Evolutionary conservation across 352 stramenopile species (phyloP).

Genomic region (Thalassiosira mediterranea): DNA sequence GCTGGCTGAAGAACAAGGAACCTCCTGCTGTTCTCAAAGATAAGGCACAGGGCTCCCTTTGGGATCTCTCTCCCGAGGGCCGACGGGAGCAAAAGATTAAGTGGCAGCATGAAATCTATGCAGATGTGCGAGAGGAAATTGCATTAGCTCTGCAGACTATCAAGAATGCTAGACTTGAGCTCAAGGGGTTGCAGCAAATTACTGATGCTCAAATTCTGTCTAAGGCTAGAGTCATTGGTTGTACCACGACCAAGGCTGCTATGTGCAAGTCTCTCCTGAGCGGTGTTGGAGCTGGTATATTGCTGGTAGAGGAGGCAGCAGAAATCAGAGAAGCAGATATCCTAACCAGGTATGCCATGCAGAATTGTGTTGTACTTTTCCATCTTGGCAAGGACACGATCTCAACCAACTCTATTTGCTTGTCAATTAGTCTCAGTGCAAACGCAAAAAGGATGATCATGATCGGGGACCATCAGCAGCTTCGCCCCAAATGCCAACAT

Average conservation of each 20-base stretch:
- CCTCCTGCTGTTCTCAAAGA: constrained; percentile 16
- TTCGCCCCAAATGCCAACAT: constrained; percentile 79
- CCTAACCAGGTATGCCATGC: constrained; percentile 24
- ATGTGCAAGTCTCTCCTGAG: constrained; percentile 81
- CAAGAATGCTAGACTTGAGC: constrained; percentile 22
- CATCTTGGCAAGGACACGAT: background rate
- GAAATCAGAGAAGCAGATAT: constrained; percentile 82
- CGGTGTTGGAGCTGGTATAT: constrained; percentile 71
- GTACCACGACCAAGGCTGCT: constrained; percentile 84
- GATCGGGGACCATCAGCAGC: constrained; percentile 87
- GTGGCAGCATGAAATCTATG: constrained; percentile 29
- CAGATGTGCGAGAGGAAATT: constrained; percentile 9
- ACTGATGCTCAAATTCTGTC: constrained; percentile 15
- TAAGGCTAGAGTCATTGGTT: constrained; percentile 76
- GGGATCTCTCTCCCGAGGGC: constrained; percentile 17
- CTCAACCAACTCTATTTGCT: too few species aligned
- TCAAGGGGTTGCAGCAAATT: constrained; percentile 20
- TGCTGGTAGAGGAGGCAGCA: constrained; percentile 86
- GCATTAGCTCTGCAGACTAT: constrained; percentile 15
- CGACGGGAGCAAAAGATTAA: constrained; percentile 10
- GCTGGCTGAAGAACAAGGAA: constrained; percentile 24
- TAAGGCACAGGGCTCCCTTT: constrained; percentile 7
- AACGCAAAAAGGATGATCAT: constrained; percentile 82
- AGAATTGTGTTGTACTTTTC: background rate
- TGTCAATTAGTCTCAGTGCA: constrained; percentile 57